Evolutionary conservation across 352 stramenopile genomes (phyloP).

Genomic region (Thalassiosira pacifica): DNA sequence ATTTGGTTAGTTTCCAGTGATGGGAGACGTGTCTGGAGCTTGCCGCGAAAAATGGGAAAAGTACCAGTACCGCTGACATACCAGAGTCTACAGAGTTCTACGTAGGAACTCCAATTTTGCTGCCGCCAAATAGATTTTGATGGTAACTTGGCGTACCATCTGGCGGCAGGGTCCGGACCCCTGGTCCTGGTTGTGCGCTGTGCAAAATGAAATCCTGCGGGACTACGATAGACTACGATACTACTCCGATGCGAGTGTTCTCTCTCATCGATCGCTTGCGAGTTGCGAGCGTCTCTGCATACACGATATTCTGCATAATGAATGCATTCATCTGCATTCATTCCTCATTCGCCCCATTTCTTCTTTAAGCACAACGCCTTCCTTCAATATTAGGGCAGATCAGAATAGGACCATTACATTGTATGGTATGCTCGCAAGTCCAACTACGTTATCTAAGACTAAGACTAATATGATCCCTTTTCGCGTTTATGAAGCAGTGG

Average conservation of each 20-base stretch:
- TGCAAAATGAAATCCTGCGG: no score
- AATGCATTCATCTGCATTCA: no score
- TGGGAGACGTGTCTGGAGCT: not conserved
- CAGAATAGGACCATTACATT: no score
- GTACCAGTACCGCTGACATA: not conserved
- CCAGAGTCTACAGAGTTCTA: not conserved
- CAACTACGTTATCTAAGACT: not conserved
- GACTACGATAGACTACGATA: no score
- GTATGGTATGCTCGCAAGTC: no score
- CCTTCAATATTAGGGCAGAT: no score
- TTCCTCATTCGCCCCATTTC: not conserved
- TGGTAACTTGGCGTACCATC: not conserved
- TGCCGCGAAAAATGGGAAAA: not conserved
- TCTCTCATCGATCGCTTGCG: no score
- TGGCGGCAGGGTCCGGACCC: not conserved
- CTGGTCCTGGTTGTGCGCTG: no score
- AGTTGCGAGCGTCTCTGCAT: no score
- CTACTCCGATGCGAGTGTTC: no score
- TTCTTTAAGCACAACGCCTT: not conserved
- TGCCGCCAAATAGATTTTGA: not conserved
- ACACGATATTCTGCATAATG: no score
- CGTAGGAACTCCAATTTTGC: not conserved
- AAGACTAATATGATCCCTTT: not conserved
- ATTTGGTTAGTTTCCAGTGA: not conserved
- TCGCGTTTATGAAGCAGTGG: conserved; percentile 9